These are phyloP conservation scores for Ulota crispa DNA, from an alignment of 225 moss, liverwort and hornwort species.

Conservation along the genomic window DNA sequence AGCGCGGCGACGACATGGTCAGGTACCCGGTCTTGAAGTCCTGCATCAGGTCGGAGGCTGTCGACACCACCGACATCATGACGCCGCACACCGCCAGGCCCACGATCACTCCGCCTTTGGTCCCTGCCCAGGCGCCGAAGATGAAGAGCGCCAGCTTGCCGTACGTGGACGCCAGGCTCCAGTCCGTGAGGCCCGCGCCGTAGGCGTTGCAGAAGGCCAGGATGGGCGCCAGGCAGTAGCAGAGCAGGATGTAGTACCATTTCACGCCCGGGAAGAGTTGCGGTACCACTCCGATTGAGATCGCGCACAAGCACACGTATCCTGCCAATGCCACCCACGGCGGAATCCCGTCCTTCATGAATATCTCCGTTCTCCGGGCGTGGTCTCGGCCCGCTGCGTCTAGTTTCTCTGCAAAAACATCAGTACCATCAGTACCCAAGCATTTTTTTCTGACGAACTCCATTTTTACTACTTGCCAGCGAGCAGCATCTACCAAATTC, in stretches of 20 bases:
- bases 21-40: constrained; percentile 90
- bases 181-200: constrained; percentile 83
- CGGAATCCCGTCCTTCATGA: constrained; percentile 77
- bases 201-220: constrained; percentile 94
- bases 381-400: constrained; percentile 39
- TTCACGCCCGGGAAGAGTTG: constrained; percentile 65
- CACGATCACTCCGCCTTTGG: constrained; percentile 69
- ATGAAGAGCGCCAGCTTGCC: constrained; percentile 92
- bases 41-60: constrained; percentile 86
- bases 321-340: constrained; percentile 60
- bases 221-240: constrained; percentile 79
- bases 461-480: neutral
- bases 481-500: neutral
- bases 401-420: constrained; percentile 34
- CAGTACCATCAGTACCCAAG: neutral
- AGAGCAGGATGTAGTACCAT: constrained; percentile 88
- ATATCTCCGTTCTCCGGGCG: constrained; percentile 59
- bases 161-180: constrained; percentile 82
- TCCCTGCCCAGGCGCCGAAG: constrained; percentile 85
- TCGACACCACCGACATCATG: constrained; percentile 84
- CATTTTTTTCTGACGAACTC: neutral
- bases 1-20: constrained; percentile 80
- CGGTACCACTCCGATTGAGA: constrained; percentile 58
- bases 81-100: constrained; percentile 80
- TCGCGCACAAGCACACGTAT: constrained; percentile 60